These are phyloP conservation scores for Chaetothyriales sp. DNA, from an alignment of 2,329 filamentous ascomycete species.

Conservation along the genomic window DNA sequence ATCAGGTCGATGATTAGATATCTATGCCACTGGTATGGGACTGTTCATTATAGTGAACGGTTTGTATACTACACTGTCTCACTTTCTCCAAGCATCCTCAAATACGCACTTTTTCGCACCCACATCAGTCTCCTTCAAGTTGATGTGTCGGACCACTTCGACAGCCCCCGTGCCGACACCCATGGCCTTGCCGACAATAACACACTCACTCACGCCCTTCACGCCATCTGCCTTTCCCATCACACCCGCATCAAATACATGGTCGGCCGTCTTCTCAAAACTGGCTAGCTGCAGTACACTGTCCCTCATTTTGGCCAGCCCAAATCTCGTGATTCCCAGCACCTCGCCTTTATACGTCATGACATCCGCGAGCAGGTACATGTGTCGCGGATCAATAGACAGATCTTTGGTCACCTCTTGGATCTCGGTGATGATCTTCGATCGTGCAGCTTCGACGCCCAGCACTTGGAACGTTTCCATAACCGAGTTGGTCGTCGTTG, in stretches of 20 bases:
- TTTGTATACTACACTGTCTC: background rate
- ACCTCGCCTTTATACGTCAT: conserved; percentile 99
- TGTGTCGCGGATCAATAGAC: conserved; percentile 93
- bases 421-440: conserved; percentile 82
- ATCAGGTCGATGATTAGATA: too few species aligned
- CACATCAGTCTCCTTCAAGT: conserved; percentile 49
- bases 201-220: conserved; percentile 88
- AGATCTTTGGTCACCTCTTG: conserved; percentile 79
- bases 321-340: conserved; percentile 90
- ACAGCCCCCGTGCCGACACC: conserved; percentile 81
- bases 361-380: conserved; percentile 91
- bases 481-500: conserved; percentile 67
- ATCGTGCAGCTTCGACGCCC: conserved; percentile 85
- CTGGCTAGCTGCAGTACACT: conserved; percentile 84
- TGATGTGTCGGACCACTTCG: conserved; percentile 68
- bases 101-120: conserved; percentile 48
- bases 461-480: conserved; percentile 80
- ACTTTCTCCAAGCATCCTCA: conserved; percentile 43
- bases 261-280: conserved; percentile 97
- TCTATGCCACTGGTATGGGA: too few species aligned
- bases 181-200: conserved; percentile 97
- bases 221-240: conserved; percentile 85
- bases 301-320: conserved; percentile 91
- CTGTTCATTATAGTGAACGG: too few species aligned
- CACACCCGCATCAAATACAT: conserved; percentile 87